These are phyloP conservation scores for Wickerhamia fluorescens DNA, from an alignment of 805 yeast species.

Conservation along the genomic window DNA sequence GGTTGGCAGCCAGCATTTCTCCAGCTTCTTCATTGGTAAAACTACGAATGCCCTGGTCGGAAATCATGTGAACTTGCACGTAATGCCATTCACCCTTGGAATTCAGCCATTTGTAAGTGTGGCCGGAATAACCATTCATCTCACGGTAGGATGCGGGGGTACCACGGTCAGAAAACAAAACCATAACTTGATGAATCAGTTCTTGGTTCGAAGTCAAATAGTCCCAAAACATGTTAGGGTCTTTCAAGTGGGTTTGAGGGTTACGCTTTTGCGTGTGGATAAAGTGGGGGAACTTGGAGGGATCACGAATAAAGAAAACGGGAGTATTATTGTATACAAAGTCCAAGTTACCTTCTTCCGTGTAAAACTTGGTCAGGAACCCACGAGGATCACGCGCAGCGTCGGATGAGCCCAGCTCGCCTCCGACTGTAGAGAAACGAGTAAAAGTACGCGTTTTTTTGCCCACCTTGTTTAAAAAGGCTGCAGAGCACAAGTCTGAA, in stretches of 20 bases:
- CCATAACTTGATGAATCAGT: slow-evolving; percentile 67
- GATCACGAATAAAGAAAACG: slow-evolving; percentile 57
- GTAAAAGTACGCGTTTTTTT: slow-evolving; percentile 27
- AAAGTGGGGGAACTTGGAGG: slow-evolving; percentile 55
- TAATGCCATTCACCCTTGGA: slow-evolving; percentile 69
- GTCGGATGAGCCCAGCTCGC: slow-evolving; percentile 62
- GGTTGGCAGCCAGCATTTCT: slow-evolving; percentile 63
- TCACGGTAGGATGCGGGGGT: slow-evolving; percentile 69
- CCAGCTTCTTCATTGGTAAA: slow-evolving; percentile 63
- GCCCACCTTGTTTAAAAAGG: slow-evolving; percentile 22
- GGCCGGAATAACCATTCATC: slow-evolving; percentile 84
- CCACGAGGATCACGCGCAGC: slow-evolving; percentile 68
- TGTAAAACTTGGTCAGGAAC: slow-evolving; percentile 56
- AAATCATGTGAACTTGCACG: slow-evolving; percentile 68
- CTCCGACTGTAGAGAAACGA: slow-evolving; percentile 64
- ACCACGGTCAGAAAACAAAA: slow-evolving; percentile 74
- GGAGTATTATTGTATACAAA: slow-evolving; percentile 75
- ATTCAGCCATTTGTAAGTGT: slow-evolving; percentile 75
- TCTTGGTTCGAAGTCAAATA: slow-evolving; percentile 69
- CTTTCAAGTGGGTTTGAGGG: slow-evolving; percentile 70
- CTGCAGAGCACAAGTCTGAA: slow-evolving; percentile 19
- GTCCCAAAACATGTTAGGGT: slow-evolving; percentile 82
- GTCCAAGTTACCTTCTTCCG: slow-evolving; percentile 63
- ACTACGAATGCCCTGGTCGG: slow-evolving; percentile 55
- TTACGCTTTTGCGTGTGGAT: slow-evolving; percentile 67